Percentiles rank a stretch among this genome's conserved stretches.
phyloP scores from a whole-genome alignment of 345 rosid species.

The Zanthoxylum bungeanum region DNA sequence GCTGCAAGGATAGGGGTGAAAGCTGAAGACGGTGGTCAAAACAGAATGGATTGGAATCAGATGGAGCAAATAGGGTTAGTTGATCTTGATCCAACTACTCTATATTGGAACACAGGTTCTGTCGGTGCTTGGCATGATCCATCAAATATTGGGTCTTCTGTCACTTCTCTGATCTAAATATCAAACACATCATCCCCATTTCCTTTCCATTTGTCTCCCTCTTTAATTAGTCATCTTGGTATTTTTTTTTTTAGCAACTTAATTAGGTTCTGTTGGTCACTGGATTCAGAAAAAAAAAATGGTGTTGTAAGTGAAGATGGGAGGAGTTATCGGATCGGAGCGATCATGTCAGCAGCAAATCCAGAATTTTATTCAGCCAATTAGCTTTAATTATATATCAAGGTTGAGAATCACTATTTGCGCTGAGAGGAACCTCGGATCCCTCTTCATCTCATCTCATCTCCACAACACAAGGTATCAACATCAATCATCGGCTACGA shows the following conservation, averaged over 20 bases:
- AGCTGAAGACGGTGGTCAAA: conserved; percentile 37
- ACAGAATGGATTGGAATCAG: conserved; percentile 41
- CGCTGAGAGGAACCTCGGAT: conserved; percentile 96
- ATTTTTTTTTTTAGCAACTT: conserved; percentile 19
- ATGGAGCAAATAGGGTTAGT: conserved; percentile 43
- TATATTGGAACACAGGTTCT: conserved; percentile 46
- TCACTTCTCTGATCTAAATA: conserved; percentile 69
- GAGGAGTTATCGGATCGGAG: conserved; percentile 83
- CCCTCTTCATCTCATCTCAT: conserved; percentile 75
- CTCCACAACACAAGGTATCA: conserved; percentile 19
- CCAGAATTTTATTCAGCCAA: conserved; percentile 33
- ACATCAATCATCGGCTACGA: conserved; percentile 28
- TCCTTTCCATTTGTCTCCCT: conserved; percentile 41
- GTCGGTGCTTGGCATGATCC: conserved; percentile 71
- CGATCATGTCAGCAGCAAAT: conserved; percentile 70
- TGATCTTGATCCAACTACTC: conserved; percentile 68
- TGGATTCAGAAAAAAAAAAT: conserved; percentile 8
- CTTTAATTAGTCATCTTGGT: conserved; percentile 32
- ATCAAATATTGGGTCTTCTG: conserved; percentile 63
- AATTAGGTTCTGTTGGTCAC: conserved; percentile 13
- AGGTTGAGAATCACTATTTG: conserved; percentile 45
- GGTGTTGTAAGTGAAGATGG: conserved; percentile 33
- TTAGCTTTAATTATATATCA: conserved; percentile 32
- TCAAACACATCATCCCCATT: conserved; percentile 18
- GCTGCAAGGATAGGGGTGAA: conserved; percentile 35